These are phyloP conservation scores for Pezicula neosporulosa DNA, from an alignment of 2,329 filamentous ascomycete genomes.

Conservation along the genomic window DNA sequence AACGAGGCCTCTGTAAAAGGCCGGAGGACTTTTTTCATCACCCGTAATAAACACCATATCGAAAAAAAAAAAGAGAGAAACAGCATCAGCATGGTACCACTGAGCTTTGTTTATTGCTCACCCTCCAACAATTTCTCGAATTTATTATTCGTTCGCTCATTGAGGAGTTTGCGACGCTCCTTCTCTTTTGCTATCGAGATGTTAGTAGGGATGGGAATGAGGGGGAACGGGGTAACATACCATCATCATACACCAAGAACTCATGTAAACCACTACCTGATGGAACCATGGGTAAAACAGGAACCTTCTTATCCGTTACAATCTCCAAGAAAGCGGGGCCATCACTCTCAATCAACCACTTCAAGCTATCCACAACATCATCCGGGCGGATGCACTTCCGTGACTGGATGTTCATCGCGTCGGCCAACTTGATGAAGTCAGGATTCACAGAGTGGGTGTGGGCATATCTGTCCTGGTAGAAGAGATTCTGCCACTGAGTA, in stretches of 20 bases:
- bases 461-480: conserved; percentile 89
- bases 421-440: conserved; percentile 90
- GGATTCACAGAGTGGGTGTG: conserved; percentile 95
- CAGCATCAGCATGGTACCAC: no score
- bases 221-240: conserved; percentile 40
- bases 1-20: no score
- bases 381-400: conserved; percentile 69
- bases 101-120: background rate
- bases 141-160: conserved; percentile 46
- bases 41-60: no score
- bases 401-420: conserved; percentile 84
- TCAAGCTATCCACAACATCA: conserved; percentile 73
- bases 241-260: conserved; percentile 84
- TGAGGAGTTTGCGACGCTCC: conserved; percentile 64
- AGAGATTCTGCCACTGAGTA: conserved; percentile 96
- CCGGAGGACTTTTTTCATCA: no score
- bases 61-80: no score
- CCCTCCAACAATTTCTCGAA: background rate
- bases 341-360: conserved; percentile 85
- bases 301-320: conserved; percentile 85
- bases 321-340: conserved; percentile 94
- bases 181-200: conserved; percentile 58
- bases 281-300: conserved; percentile 97
- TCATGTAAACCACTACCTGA: conserved; percentile 84
- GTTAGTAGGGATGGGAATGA: conserved; percentile 31